phyloP scores from a whole-genome alignment of 2,329 filamentous ascomycete genomes.

The Xylaria sp. region DNA sequence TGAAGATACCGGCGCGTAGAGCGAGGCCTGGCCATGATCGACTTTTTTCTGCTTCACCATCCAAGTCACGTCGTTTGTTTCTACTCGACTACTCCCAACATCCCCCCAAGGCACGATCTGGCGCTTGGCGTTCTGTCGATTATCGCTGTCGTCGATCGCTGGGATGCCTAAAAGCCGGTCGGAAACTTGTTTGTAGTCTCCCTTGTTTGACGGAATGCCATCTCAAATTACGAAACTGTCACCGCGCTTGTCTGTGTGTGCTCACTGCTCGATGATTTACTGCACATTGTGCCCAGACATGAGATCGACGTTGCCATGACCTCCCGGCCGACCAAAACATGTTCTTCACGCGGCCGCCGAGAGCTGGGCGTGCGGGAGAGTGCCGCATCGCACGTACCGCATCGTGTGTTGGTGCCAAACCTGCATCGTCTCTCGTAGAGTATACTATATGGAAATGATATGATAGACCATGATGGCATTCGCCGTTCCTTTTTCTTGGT shows the following conservation, averaged over 20 bases:
- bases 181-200: conserved; percentile 35
- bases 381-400: background rate
- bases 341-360: conserved; percentile 17
- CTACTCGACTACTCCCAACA: background rate
- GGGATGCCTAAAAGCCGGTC: conserved; percentile 32
- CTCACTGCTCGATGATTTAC: conserved; percentile 14
- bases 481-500: background rate
- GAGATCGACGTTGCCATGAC: conserved; percentile 42
- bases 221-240: conserved; percentile 33
- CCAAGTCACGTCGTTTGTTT: conserved; percentile 21
- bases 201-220: conserved; percentile 23
- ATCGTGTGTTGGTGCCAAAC: conserved; percentile 1
- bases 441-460: conserved; percentile 13
- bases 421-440: background rate
- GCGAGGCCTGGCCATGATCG: background rate
- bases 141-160: conserved; percentile 37
- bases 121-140: conserved; percentile 40
- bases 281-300: conserved; percentile 34
- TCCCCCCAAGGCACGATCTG: conserved; percentile 15
- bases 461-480: conserved; percentile 10
- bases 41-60: background rate
- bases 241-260: conserved; percentile 24
- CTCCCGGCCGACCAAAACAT: conserved; percentile 36
- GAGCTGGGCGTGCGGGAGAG: background rate
- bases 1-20: conserved; percentile 34